Base-by-base conservation (phyloP, 2,329 filamentous ascomycete genomes). In the Arthrinium phaeospermum region DNA sequence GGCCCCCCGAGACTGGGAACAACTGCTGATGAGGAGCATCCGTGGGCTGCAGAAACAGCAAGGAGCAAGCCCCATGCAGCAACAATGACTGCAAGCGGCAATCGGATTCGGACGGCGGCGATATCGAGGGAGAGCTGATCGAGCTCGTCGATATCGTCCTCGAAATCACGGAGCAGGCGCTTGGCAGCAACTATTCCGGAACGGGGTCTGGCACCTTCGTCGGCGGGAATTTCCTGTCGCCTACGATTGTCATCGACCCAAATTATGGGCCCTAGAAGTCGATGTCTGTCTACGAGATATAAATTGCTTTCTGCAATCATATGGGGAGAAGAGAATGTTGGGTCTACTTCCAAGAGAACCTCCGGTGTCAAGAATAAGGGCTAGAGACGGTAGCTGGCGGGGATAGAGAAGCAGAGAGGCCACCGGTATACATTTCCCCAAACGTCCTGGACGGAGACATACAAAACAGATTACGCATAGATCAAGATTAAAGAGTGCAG, bases 201-300 rank as follows among this genome's bases (percentile, higher is more conserved):
- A 13, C 57, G 10, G 57, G 57, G 16, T 41, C 57, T 24, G 57
- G 57, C 19, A 64, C 57, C 57, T 64, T 64, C 13, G 57, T 64
- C 34, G 57, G 57, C n/a, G 57, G 57, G n/a, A 64, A 64, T 14
- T 64, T 64, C 57, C n/a, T 64, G 57, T 64, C 57, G 34, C 57
- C 57, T n/a, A 64, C 57, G 10, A 64, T 64, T 19, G 57, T 64
- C 22, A 64, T 64, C 34, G 57, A 64, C 57, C 34, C 57, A 2
- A 64, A 64, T 5, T 41, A 13, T 13, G 57, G 19, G 34, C 19
- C 6, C 13, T 64, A 64, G 34, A 10, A 30, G 27, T 30, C 27
- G 27, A 30, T 30, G 27, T 10, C 16, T 41, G 6, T 64, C 34
- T n/a, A 4, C 30, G 4, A 19, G 34, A 34, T 16, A 27, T 13